These are phyloP conservation scores for Nitzschia sp. DNA, from an alignment of 108 stramenopile genomes.

Conservation along the genomic window DNA sequence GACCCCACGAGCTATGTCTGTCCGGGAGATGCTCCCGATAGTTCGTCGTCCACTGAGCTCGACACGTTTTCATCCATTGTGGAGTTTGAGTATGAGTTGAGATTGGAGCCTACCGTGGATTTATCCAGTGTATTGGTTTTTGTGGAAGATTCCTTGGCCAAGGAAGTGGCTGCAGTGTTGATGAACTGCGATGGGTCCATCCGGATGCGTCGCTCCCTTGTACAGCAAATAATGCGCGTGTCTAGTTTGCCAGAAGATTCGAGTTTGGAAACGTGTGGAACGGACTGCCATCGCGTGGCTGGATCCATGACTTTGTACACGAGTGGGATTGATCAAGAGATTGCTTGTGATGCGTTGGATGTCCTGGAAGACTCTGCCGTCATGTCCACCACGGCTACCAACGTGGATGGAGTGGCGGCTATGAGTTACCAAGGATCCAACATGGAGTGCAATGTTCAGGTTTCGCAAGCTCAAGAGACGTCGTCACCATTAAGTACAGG, in stretches of 20 bases:
- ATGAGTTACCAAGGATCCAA: slow-evolving; percentile 3
- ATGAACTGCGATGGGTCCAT: neutral
- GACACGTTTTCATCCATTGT: neutral
- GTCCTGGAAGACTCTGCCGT: slow-evolving; percentile 4
- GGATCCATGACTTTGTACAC: slow-evolving; percentile 4
- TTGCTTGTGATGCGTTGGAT: neutral
- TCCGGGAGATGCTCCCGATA: neutral
- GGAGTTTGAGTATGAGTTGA: neutral
- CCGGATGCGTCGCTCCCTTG: neutral
- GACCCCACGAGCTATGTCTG: slow-evolving; percentile 10
- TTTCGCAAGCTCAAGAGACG: too few relatives aligned
- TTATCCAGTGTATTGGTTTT: neutral
- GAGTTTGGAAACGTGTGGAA: neutral
- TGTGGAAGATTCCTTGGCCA: slow-evolving; percentile 9
- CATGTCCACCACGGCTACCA: neutral
- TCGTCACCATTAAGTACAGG: too few relatives aligned
- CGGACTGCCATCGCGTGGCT: neutral
- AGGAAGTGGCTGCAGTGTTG: neutral
- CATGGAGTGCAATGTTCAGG: neutral
- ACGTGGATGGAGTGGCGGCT: slow-evolving; percentile 8
- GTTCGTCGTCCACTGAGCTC: too few relatives aligned
- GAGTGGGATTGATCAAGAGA: neutral
- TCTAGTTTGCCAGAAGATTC: slow-evolving; percentile 9
- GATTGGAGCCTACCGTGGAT: neutral
- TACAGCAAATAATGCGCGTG: slow-evolving; percentile 1